Evolutionary conservation across 1,139 yeast species (phyloP).

Genomic region (Candida albicans): DNA sequence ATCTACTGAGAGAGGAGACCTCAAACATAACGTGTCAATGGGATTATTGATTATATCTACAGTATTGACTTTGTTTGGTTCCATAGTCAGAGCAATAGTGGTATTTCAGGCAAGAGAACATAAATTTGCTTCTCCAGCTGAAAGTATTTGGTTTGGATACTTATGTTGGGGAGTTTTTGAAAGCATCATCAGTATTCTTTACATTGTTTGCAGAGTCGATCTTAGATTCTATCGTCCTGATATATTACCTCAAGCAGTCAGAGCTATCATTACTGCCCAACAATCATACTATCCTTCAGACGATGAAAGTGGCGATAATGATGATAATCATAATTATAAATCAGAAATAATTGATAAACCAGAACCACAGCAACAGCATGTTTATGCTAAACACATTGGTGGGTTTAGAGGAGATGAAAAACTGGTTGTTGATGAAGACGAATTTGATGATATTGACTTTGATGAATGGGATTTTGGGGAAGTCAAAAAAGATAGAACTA

Average conservation of each 20-base stretch:
- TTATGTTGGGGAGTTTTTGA: slow-evolving; percentile 44
- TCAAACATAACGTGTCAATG: slow-evolving; percentile 38
- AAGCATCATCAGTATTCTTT: slow-evolving; percentile 34
- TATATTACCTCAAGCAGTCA: slow-evolving; percentile 37
- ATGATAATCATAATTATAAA: background rate
- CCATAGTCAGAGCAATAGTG: slow-evolving; percentile 32
- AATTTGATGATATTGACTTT: slow-evolving; percentile 16
- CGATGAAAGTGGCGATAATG: slow-evolving; percentile 8
- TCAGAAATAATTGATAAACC: background rate
- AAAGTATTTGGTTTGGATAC: slow-evolving; percentile 33
- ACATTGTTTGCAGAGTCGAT: slow-evolving; percentile 47
- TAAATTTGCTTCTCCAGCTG: slow-evolving; percentile 21
- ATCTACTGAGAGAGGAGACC: slow-evolving; percentile 38
- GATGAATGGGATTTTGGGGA: slow-evolving; percentile 13
- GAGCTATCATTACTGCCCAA: slow-evolving; percentile 43
- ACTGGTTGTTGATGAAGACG: slow-evolving; percentile 6
- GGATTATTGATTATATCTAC: slow-evolving; percentile 34
- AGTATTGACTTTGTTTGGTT: slow-evolving; percentile 31
- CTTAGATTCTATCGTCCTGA: slow-evolving; percentile 50
- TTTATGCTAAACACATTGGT: background rate
- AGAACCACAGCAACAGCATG: background rate
- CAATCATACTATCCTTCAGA: slow-evolving; percentile 26
- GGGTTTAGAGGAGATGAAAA: background rate
- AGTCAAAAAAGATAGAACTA: slow-evolving; percentile 4
- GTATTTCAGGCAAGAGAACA: slow-evolving; percentile 29